Percentiles rank a stretch among this genome's conserved stretches.
phyloP scores from a whole-genome alignment of 345 rosid species.

The Psidium guajava region DNA sequence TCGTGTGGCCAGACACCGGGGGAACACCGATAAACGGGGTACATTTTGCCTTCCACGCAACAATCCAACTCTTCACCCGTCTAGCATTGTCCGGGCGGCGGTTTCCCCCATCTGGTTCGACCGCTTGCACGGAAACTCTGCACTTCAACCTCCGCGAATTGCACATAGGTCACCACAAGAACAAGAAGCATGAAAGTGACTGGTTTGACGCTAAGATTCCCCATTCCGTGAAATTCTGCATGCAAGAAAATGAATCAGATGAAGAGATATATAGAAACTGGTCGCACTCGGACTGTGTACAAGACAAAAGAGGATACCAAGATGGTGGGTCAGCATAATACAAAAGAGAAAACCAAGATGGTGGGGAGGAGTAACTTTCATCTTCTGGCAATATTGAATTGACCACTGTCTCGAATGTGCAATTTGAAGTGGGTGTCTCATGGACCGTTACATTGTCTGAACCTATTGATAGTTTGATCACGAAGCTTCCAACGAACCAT shows the following conservation, averaged over 20 bases:
- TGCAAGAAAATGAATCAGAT: not conserved
- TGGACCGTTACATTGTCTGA: not conserved
- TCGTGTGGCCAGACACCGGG: not conserved
- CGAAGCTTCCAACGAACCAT: not conserved
- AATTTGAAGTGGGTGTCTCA: not conserved
- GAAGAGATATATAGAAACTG: not conserved
- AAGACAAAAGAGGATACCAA: not conserved
- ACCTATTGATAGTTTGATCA: not conserved
- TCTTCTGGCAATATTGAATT: not conserved
- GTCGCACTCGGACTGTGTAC: not conserved
- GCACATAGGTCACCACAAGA: not conserved
- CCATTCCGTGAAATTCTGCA: not conserved
- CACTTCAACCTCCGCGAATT: not conserved
- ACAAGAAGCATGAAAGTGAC: not conserved
- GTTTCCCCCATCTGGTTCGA: not conserved
- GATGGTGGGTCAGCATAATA: not conserved
- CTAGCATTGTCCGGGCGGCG: not conserved
- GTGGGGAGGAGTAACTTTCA: not conserved
- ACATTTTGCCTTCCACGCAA: constrained; percentile 9
- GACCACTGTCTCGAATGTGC: not conserved
- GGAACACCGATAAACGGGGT: not conserved
- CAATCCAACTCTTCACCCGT: not conserved
- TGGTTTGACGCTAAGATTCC: not conserved
- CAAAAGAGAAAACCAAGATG: not conserved
- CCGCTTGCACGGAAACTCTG: not conserved